Base-by-base conservation (phyloP, 1,284 basidiomycete species). In the Microbotryum silenes-acaulis region DNA sequence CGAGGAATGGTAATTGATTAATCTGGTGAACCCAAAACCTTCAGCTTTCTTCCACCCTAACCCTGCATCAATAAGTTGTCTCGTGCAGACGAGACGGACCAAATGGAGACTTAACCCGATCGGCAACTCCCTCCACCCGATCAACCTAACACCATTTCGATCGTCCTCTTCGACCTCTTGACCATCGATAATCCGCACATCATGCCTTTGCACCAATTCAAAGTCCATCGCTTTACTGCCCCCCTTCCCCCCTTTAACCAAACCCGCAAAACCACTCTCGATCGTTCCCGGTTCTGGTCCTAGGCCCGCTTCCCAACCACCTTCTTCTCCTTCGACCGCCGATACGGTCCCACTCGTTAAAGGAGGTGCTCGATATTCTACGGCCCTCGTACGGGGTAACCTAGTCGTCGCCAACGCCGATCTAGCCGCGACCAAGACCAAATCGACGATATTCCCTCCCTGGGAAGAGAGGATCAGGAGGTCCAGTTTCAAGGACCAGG, bases 161-260 rank as follows among this genome's bases (percentile, higher is more conserved):
- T 47, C 33, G 31, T 59, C 65, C 27, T 48, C 52, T 16, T 61
- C 61, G 8, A 56, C 65, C 20, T 67, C 67, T 12, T 14, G 12
- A 4, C 14, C 37, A 6, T 42, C 37, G 2, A 42, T 18, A 5
- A 42, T 42, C 16, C 6, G 37, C 4, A 18, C 9, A 42, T 42
- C 12, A 42, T 42, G 37, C 1, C 5, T 42, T 18, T 42, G 37
- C 8, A 69, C 54, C 2, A 69, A 48, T 49, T 69, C 67, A 44
- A 66, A 69, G 53, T 69, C 67, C 20, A 66, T 65, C 16, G 63
- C 67, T n/a, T 64, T 62, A 23, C 42, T 48, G 0, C 67, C 67
- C 2, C 49, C 65, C 56, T 67, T 69, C 6, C 67, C 67, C n/a
- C 67, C 67, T 54, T 69, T 69, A 45, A 69, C 67, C 12, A 69